Base-by-base conservation (phyloP, 306 rosid species). In the Cucurbita pepo region DNA sequence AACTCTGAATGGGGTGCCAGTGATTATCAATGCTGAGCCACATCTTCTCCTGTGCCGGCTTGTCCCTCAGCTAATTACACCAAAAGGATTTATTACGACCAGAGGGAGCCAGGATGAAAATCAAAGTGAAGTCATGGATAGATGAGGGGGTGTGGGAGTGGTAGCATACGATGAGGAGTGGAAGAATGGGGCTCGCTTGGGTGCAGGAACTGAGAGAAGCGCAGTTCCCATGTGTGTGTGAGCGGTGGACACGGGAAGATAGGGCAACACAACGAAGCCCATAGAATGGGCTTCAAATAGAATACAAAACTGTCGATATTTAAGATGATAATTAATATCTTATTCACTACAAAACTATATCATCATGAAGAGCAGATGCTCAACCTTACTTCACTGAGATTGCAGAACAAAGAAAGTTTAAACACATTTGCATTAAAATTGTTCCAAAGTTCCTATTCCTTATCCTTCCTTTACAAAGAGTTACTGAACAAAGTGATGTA, bases 211-310 rank as follows among this genome's bases (percentile, higher is more conserved):
- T 36, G 86, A 80, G 81, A 85, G 77, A 22, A 84, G 74, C 66
- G 91, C 76, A 62, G 73, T 71, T 54, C 87, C 80, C 96, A 85
- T 88, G 66, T 25, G 56, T 51, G 56, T 8, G 73, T 45, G 72
- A 38, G 71, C 41, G 70, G 55, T 19, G 51, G 70, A 37, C 51
- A 61, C 25, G 6, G 25, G 45, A 61, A 44, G 25, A 61, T 25
- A 3, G 13, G 13, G 22, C 44, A 25, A 25, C 25, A 25, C 1
- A 25, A 25, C 25, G 2, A 25, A 25, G 25, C 25, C 1, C 25
- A 25, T 25, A 2, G 1, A 25, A 25, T 1, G 1, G 34, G 3
- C 34, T 30, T 30, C 34, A 3, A 30, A 30, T 30, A 30, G 34
- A 3, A 30, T 3, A 30, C 34, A 30, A 30, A 30, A 30, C 34